phyloP scores from a whole-genome alignment of 257 asterid genomes.

The Voacanga thouarsii region DNA sequence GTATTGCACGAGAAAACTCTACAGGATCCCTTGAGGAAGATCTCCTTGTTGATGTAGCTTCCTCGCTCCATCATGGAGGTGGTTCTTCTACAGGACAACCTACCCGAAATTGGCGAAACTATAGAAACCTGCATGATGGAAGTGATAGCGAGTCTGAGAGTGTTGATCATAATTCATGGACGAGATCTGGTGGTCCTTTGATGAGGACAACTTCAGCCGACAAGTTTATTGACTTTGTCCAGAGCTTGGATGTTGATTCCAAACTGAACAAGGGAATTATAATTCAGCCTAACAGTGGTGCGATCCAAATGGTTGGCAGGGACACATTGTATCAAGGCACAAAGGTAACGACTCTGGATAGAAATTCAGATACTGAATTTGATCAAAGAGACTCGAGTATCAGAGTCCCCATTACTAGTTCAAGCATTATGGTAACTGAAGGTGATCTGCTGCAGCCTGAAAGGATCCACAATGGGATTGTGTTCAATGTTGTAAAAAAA shows the following conservation, averaged over 20 bases:
- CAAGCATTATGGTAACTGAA: conserved; percentile 64
- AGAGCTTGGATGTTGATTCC: conserved; percentile 49
- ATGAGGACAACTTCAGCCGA: conserved; percentile 96
- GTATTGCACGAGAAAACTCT: conserved; percentile 82
- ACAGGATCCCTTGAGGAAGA: conserved; percentile 90
- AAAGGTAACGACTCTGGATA: conserved; percentile 42
- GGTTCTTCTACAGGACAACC: background rate
- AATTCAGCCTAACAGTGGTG: conserved; percentile 26
- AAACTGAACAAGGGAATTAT: conserved; percentile 26
- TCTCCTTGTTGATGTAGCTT: conserved; percentile 40
- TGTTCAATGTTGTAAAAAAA: conserved; percentile 75
- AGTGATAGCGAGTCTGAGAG: conserved; percentile 84
- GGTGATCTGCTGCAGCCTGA: conserved; percentile 87
- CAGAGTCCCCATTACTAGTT: conserved; percentile 22
- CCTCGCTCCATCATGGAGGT: conserved; percentile 48
- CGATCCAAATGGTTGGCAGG: conserved; percentile 24
- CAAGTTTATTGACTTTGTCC: conserved; percentile 70
- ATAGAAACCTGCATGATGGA: conserved; percentile 47
- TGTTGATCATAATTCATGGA: conserved; percentile 67
- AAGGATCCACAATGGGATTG: conserved; percentile 71
- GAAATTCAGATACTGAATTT: conserved; percentile 48
- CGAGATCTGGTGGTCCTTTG: conserved; percentile 93
- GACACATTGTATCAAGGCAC: conserved; percentile 37
- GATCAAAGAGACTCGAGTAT: conserved; percentile 42
- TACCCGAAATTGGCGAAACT: conserved; percentile 35